These are phyloP conservation scores for Candida smagusa DNA, from an alignment of 1,139 yeast genomes.

Conservation along the genomic window DNA sequence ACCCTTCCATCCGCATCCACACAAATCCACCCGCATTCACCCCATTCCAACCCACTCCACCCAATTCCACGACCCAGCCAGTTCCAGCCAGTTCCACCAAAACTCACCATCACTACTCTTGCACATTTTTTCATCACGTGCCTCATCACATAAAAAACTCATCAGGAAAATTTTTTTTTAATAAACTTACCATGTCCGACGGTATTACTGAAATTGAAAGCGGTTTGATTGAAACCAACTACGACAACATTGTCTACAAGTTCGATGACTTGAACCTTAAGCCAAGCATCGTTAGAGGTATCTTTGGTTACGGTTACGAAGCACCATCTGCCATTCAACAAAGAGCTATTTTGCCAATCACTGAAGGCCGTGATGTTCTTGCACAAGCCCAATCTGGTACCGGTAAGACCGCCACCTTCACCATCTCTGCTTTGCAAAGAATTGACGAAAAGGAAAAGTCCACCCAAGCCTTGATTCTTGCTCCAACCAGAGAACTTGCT, in stretches of 20 bases:
- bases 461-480: slow-evolving; percentile 92
- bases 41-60: neutral
- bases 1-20: too few species aligned
- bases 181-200: slow-evolving; percentile 35
- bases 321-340: slow-evolving; percentile 97
- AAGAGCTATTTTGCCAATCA: slow-evolving; percentile 95
- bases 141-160: neutral
- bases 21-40: neutral
- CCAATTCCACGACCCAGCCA: neutral
- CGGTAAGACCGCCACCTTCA: slow-evolving; percentile 99
- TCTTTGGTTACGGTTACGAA: slow-evolving; percentile 97
- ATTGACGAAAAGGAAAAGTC: slow-evolving; percentile 72
- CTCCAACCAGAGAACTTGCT: slow-evolving; percentile 99
- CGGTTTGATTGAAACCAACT: slow-evolving; percentile 88
- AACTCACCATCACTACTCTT: neutral
- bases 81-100: too few species aligned
- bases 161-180: slow-evolving; percentile 8
- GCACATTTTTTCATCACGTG: slow-evolving; percentile 1
- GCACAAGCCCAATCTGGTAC: slow-evolving; percentile 99
- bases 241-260: slow-evolving; percentile 91
- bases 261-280: slow-evolving; percentile 85
- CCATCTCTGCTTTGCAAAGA: slow-evolving; percentile 94
- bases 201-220: slow-evolving; percentile 84
- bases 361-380: slow-evolving; percentile 93
- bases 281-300: slow-evolving; percentile 77